phyloP scores from a whole-genome alignment of 495 filamentous ascomycete species.

The Penicillium coffeae region DNA sequence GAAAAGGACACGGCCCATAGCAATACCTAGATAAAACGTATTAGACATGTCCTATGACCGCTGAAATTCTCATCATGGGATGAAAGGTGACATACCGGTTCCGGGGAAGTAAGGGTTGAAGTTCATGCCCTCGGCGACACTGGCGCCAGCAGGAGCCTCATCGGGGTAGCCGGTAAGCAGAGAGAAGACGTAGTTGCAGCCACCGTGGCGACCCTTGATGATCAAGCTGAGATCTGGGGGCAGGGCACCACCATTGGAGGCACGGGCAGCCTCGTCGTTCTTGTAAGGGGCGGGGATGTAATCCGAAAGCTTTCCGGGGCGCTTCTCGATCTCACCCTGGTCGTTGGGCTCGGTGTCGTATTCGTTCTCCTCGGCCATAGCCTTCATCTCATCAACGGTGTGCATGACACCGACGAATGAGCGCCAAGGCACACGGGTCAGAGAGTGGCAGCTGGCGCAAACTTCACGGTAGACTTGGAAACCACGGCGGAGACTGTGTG shows the following conservation, averaged over 20 bases:
- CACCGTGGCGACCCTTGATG: conserved; percentile 94
- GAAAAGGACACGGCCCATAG: conserved; percentile 97
- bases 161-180: conserved; percentile 98
- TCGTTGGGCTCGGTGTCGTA: conserved; percentile 99
- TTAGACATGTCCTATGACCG: conserved; percentile 6
- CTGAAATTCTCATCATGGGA: neutral
- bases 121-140: conserved; percentile 81
- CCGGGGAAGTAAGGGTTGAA: conserved; percentile 99
- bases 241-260: conserved; percentile 96
- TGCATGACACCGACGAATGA: conserved; percentile 83
- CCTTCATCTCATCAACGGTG: conserved; percentile 97
- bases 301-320: conserved; percentile 95
- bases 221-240: conserved; percentile 98
- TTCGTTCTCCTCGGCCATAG: conserved; percentile 94
- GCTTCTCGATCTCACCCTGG: conserved; percentile 95
- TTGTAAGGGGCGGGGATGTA: conserved; percentile 94
- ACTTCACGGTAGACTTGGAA: conserved; percentile 99
- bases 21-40: conserved; percentile 62
- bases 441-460: conserved; percentile 95
- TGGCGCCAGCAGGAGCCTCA: conserved; percentile 84
- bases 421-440: conserved; percentile 91
- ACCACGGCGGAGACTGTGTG: conserved; percentile 83
- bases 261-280: conserved; percentile 97
- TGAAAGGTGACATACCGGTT: conserved; percentile 57
- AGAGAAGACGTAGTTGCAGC: conserved; percentile 97